Evolutionary conservation across 1,284 basidiomycete species (phyloP), one percentile per base, ranked within the genome.

Genomic region (Fomitiporia mediterranea): DNA sequence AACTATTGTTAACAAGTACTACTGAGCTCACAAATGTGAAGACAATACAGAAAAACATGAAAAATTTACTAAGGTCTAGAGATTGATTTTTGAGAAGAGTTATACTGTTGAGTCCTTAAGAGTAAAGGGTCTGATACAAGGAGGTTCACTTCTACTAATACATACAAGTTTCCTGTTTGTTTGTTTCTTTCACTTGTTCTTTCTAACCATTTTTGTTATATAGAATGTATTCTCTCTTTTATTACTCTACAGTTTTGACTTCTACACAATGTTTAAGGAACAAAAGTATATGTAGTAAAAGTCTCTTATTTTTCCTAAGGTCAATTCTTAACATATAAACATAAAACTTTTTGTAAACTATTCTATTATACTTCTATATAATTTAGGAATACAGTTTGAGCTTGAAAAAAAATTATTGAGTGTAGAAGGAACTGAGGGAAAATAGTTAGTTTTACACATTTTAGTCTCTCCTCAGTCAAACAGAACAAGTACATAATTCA

Each of bases 181-280:
- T 60, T 57, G 23, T 28, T 62, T 3, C 11, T 59, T 30, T 56
- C 60, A 27, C n/a, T n/a, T n/a, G 39, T 50, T 61, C 2, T 60
- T n/a, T n/a, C n/a, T 40, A 8, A 7, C 8, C 51, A 25, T 5
- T 35, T 38, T 27, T 40, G 15, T 7, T 7, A 17, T n/a, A n/a
- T 25, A 65, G 64, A 65, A 64, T 51, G 60, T 61, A 0, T 65
- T 66, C 42, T 64, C 60, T 21, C 11, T 15, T 1, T 27, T 75
- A 2, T 8, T 57, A 0, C 25, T 27, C 4, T 23, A 37, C 32
- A 62, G 59, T n/a, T 56, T 66, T 43, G 55, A 63, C 51, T 53
- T 62, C 21, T 66, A 58, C 44, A 32, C 37, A 1, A 53, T 66
- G 17, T 58, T 67, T 55, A n/a, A n/a, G n/a, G n/a, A n/a, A n/a